phyloP scores from a whole-genome alignment of 257 asterid species.

The Avicennia marina region DNA sequence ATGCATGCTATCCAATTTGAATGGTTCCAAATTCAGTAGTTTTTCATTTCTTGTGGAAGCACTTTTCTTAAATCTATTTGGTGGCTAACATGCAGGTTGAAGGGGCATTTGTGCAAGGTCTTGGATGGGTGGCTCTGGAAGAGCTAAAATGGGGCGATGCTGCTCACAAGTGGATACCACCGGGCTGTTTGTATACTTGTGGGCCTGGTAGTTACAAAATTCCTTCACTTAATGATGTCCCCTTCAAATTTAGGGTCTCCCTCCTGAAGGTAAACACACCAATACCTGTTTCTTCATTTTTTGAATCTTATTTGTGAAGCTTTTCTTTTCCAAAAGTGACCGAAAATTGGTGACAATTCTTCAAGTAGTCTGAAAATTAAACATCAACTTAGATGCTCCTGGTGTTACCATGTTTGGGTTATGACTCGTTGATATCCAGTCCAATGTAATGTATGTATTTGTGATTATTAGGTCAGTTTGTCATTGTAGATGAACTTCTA shows the following conservation, averaged over 20 bases:
- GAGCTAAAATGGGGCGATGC: constrained; percentile 97
- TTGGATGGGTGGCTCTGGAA: constrained; percentile 94
- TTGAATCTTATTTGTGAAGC: background rate
- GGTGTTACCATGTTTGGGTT: too few relatives aligned
- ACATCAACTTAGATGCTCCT: too few relatives aligned
- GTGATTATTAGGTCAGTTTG: too few relatives aligned
- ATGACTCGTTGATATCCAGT: too few relatives aligned
- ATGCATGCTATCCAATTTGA: too few relatives aligned
- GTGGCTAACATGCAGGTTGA: constrained; percentile 52
- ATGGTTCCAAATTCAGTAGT: too few relatives aligned
- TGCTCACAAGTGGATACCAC: constrained; percentile 79
- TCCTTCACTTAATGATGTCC: constrained; percentile 82
- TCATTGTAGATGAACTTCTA: too few relatives aligned
- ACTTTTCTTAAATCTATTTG: background rate
- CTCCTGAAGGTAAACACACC: constrained; percentile 65
- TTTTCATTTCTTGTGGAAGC: constrained; percentile 1
- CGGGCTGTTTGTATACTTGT: constrained; percentile 66
- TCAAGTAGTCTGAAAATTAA: too few relatives aligned
- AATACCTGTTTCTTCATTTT: background rate
- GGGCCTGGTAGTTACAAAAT: constrained; percentile 96
- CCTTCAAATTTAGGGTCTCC: constrained; percentile 70
- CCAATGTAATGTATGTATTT: too few relatives aligned
- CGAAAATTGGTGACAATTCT: too few relatives aligned
- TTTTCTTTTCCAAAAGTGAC: too few relatives aligned
- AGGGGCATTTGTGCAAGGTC: constrained; percentile 93